These are phyloP conservation scores for Mycena venus DNA, from an alignment of 768 basidiomycete species.

Conservation along the genomic window DNA sequence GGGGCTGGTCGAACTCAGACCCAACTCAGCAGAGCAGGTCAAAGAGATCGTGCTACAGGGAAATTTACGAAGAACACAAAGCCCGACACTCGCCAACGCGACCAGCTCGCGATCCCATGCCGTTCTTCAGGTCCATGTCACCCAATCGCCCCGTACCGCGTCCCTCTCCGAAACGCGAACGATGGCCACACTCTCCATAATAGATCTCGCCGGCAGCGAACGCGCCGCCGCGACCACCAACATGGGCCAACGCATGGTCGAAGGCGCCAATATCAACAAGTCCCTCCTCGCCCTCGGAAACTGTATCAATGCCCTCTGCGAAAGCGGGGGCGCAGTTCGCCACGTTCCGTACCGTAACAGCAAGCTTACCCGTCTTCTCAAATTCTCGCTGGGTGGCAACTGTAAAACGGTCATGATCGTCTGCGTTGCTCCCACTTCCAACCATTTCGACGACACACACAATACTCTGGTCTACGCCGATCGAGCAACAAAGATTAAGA, in stretches of 20 bases:
- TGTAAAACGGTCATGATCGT: constrained; percentile 99
- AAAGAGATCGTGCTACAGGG: constrained; percentile 93
- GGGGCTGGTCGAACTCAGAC: constrained; percentile 85
- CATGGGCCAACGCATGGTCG: constrained; percentile 98
- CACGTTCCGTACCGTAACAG: constrained; percentile 98
- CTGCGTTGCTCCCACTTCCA: constrained; percentile 94
- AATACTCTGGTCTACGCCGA: constrained; percentile 99
- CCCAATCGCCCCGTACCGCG: constrained; percentile 88
- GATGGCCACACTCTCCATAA: constrained; percentile 95
- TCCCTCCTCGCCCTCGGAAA: constrained; percentile 97
- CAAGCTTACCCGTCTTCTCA: constrained; percentile 97
- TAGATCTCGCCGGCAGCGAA: constrained; percentile 98
- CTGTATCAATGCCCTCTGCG: constrained; percentile 98
- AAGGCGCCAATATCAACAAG: constrained; percentile 99
- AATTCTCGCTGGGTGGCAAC: constrained; percentile 98
- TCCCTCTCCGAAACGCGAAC: constrained; percentile 85
- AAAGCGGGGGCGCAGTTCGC: constrained; percentile 87
- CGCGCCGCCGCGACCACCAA: constrained; percentile 96
- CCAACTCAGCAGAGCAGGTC: constrained; percentile 90
- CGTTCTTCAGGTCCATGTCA: constrained; percentile 95
- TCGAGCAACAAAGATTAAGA: constrained; percentile 98
- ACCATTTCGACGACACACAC: constrained; percentile 98
- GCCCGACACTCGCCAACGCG: constrained; percentile 95
- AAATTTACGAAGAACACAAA: constrained; percentile 90
- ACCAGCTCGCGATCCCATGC: constrained; percentile 98